These are phyloP conservation scores for Micractinium sp. DNA, from an alignment of 139 green algal species.

Conservation along the genomic window DNA sequence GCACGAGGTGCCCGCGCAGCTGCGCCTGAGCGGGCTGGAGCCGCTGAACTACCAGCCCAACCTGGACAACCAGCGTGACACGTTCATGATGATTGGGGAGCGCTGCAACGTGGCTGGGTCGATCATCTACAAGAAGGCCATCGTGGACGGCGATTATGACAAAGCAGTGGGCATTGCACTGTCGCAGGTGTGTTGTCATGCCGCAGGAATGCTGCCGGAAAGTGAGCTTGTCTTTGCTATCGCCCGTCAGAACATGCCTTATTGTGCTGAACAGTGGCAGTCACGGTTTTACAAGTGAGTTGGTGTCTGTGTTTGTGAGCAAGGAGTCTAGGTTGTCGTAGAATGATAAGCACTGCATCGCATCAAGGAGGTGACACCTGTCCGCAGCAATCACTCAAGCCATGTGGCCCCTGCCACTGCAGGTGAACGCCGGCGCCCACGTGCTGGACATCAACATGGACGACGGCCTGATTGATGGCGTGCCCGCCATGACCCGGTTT, in stretches of 20 bases:
- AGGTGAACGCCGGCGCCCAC: conserved; percentile 84
- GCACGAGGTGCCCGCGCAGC: conserved; percentile 67
- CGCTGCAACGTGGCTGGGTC: conserved; percentile 98
- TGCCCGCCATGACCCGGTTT: conserved; percentile 95
- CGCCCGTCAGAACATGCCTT: too few relatives aligned
- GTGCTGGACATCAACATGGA: conserved; percentile 99
- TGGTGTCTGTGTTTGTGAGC: too few relatives aligned
- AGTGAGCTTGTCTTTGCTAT: too few relatives aligned
- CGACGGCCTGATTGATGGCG: conserved; percentile 96
- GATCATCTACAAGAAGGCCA: conserved; percentile 97
- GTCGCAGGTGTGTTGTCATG: conserved; percentile 73
- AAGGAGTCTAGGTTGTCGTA: too few relatives aligned
- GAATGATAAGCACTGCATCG: too few relatives aligned
- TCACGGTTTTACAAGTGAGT: too few relatives aligned
- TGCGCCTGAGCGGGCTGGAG: conserved; percentile 95
- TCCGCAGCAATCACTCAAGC: too few relatives aligned
- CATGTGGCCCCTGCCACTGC: background rate
- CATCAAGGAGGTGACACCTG: too few relatives aligned
- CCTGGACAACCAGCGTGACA: conserved; percentile 75
- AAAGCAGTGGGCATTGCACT: conserved; percentile 93
- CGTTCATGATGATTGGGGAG: conserved; percentile 97
- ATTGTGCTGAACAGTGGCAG: too few relatives aligned
- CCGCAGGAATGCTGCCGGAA: too few relatives aligned
- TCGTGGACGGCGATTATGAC: conserved; percentile 95
- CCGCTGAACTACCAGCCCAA: conserved; percentile 93